Evolutionary conservation across 2,329 filamentous ascomycete genomes (phyloP), one percentile per base, ranked within the genome.

Genomic region (Aureobasidium leucospermi): DNA sequence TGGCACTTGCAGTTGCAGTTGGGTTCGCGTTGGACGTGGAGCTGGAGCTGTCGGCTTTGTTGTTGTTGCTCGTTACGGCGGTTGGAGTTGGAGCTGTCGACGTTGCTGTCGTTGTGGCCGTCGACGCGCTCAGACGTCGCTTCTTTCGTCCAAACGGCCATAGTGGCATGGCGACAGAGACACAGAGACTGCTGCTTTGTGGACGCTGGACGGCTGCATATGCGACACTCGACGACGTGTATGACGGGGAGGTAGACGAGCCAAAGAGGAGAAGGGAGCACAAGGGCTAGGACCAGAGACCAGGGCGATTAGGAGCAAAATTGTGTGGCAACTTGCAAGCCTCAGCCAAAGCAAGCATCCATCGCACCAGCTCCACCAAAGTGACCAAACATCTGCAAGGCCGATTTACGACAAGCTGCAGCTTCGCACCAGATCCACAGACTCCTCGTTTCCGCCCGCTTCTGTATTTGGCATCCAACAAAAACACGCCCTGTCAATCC

Each of bases 141-240:
- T 82, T 86, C 75, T 81, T 86, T 69, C 87, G 85, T 74, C 86
- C 81, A 74, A 95, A 96, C 63, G 86, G 89, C 90, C 90, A 95
- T 52, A 52, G 48, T 52, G 48, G 48, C 48, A 52, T 52, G 48
- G 48, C 48, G 48, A 52, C 36, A 41, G 23, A 71, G 86, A 84
- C 89, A 93, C 93, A 67, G 66, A 70, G 19, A 69, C 10, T 42
- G 10, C 9, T 13, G 9, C 10, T 10, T 28, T 46, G 52, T 15
- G 41, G 46, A 58, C 29, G 39, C 16, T 39, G 46, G 47, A 31
- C 46, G 16, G 48, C 46, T 59, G 57, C 48, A 57, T 57, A 57
- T 36, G 39, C 39, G 48, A 52, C 39, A 43, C 29, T 45, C 39
- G 38, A 55, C 38, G 28, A 55, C 29, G 34, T 52, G 48, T 52